Base-by-base conservation (phyloP, 2,329 filamentous ascomycete genomes). In the Pestalotiopsis sp. region DNA sequence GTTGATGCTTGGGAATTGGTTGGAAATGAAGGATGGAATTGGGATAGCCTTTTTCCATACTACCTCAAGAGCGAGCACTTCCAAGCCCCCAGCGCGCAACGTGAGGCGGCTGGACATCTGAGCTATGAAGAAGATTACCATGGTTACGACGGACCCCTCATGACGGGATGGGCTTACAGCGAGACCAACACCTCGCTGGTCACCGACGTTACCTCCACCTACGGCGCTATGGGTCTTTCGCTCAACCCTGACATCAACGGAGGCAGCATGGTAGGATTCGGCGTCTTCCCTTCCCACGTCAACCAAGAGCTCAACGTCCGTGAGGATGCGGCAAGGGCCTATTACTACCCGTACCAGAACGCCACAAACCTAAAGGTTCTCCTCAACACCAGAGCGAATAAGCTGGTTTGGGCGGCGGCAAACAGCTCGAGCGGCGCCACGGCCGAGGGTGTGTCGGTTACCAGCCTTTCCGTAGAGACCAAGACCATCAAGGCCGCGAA, bases 271-370 rank as follows among this genome's bases (percentile, higher is more conserved):
- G 71, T 78, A n/a, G 84, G 84, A 11, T 84, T 82, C 69, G 75
- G 76, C 17, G 69, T 81, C 2, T 84, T 78, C 74, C 81, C 83
- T 2, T 78, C 77, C 71, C 86, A 82, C 1, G 67, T 84, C 17
- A 77, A 85, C 68, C 69, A 74, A 1, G 74, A 75, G 2, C 74
- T 75, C 17, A 76, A 80, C 69, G 75, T 82, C 12, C 79, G 84
- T 12, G 79, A 82, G 68, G 84, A 86, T 74, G 82, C 84, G 45
- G 84, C 82, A 4, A 76, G 83, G 17, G 82, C 83, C 4, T 86
- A 84, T 71, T 86, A 84, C 71, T 84, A 78, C 66, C 83, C 84
- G 1, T 73, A 82, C 68, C 75, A 74, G 63, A 69, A 76, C 20
- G 76, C 84, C 59, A 62, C 74, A 2, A 86, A 86, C 70, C 74